Conservation (phyloP, 768 basidiomycete genomes). For the Filobasidium floriforme region DNA sequence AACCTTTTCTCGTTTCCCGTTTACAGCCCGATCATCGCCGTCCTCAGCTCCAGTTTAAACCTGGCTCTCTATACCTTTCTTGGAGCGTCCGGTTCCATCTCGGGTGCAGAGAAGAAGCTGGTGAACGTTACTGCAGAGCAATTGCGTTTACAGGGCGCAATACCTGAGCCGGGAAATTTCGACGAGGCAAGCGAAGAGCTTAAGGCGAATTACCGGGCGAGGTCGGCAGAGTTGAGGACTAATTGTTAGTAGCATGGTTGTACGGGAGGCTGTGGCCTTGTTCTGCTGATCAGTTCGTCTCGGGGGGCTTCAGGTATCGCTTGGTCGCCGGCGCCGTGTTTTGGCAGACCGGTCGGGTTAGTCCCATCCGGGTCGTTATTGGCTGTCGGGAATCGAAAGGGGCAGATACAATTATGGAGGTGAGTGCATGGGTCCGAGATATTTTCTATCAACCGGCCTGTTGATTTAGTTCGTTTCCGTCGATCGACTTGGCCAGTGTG, state of each 20-base stretch:
- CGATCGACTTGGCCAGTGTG: neutral
- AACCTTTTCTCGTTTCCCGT: neutral
- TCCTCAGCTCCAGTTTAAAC: neutral
- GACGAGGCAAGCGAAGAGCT: neutral
- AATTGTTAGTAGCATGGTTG: neutral
- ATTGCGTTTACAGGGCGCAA: neutral
- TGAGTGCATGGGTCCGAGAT: neutral
- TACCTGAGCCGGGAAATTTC: neutral
- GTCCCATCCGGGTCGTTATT: neutral
- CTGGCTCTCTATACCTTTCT: neutral
- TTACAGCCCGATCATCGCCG: neutral
- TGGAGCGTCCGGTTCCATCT: neutral
- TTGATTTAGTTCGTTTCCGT: neutral
- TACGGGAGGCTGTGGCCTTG: too few relatives aligned
- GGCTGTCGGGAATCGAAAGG: neutral
- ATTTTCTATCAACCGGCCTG: neutral
- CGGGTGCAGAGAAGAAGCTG: neutral
- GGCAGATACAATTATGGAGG: neutral
- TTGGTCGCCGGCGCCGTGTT: neutral
- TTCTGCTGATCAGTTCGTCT: neutral
- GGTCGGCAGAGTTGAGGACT: neutral
- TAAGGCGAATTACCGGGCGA: neutral
- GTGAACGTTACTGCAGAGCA: neutral
- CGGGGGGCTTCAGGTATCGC: neutral
- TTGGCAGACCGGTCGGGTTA: neutral